These are phyloP conservation scores for Hypoxylon lienhwacheense DNA, from an alignment of 495 filamentous ascomycete species.

Conservation along the genomic window DNA sequence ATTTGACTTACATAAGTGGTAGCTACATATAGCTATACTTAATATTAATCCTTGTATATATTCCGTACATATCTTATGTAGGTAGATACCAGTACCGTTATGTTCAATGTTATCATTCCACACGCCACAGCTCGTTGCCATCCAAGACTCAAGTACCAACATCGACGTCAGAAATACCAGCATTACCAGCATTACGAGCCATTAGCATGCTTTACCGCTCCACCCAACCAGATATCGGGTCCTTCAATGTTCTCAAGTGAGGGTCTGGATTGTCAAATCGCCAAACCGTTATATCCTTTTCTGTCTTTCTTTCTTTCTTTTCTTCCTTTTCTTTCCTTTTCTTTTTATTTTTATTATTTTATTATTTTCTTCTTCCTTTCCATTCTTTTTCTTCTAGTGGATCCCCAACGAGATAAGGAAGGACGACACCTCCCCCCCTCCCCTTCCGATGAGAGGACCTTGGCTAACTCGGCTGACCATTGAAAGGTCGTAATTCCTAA, in stretches of 20 bases:
- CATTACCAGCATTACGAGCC: constrained; percentile 29
- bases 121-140: no score
- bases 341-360: constrained; percentile 17
- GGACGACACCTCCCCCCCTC: neutral
- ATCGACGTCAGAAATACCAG: constrained; percentile 34
- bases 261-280: constrained; percentile 34
- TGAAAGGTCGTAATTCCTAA: constrained; percentile 27
- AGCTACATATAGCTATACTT: no score
- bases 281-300: constrained; percentile 24
- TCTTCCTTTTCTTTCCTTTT: constrained; percentile 9
- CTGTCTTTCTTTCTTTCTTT: constrained; percentile 18
- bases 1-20: no score
- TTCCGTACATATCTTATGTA: neutral
- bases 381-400: constrained; percentile 19
- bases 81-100: neutral
- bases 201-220: constrained; percentile 30
- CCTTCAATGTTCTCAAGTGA: constrained; percentile 31
- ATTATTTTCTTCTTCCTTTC: neutral
- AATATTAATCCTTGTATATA: no score
- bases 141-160: no score
- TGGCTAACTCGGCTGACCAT: constrained; percentile 22
- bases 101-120: constrained; percentile 5
- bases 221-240: constrained; percentile 27
- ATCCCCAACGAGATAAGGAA: constrained; percentile 28
- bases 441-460: neutral